phyloP scores from a whole-genome alignment of 768 basidiomycete genomes.

The Pleurotus tuber-regium region DNA sequence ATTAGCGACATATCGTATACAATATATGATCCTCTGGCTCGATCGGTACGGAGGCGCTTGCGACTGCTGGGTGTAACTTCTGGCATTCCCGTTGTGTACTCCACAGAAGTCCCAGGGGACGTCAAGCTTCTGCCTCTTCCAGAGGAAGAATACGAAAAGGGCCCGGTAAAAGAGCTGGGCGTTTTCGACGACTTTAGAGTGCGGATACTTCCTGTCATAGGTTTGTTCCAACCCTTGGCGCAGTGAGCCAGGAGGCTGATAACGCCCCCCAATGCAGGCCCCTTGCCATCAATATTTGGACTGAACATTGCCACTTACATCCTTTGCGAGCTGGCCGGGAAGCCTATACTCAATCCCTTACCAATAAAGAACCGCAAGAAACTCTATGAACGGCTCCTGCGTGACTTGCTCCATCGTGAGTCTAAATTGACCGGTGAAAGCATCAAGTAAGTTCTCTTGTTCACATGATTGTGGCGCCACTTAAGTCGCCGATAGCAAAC shows the following conservation, averaged over 20 bases:
- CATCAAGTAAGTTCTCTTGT: slow-evolving; percentile 50
- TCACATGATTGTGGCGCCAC: not conserved
- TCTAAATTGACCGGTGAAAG: slow-evolving; percentile 57
- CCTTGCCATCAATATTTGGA: slow-evolving; percentile 89
- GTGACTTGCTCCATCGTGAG: slow-evolving; percentile 76
- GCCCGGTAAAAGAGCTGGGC: slow-evolving; percentile 83
- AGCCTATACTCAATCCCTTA: slow-evolving; percentile 79
- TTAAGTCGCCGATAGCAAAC: slow-evolving; percentile 41
- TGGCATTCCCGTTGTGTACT: slow-evolving; percentile 89
- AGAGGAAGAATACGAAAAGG: slow-evolving; percentile 90
- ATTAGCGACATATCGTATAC: slow-evolving; percentile 93
- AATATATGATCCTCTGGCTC: slow-evolving; percentile 92
- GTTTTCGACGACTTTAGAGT: slow-evolving; percentile 93
- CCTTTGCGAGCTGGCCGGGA: slow-evolving; percentile 79
- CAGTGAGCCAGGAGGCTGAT: no score
- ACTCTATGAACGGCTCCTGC: slow-evolving; percentile 75
- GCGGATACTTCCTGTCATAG: slow-evolving; percentile 89
- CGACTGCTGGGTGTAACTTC: slow-evolving; percentile 58
- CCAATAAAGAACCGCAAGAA: slow-evolving; percentile 85
- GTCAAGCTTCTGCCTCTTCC: slow-evolving; percentile 87
- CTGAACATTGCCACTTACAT: slow-evolving; percentile 88
- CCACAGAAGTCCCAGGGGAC: slow-evolving; percentile 89
- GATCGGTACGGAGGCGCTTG: slow-evolving; percentile 79
- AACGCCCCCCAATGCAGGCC: slow-evolving; percentile 57
- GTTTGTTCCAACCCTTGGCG: slow-evolving; percentile 34